A percentile compares a stretch with the other conserved stretches of the same genome.
These are phyloP conservation scores for Drosera spatulata DNA, from an alignment of 179 eudicot genomes.

Conservation along the genomic window DNA sequence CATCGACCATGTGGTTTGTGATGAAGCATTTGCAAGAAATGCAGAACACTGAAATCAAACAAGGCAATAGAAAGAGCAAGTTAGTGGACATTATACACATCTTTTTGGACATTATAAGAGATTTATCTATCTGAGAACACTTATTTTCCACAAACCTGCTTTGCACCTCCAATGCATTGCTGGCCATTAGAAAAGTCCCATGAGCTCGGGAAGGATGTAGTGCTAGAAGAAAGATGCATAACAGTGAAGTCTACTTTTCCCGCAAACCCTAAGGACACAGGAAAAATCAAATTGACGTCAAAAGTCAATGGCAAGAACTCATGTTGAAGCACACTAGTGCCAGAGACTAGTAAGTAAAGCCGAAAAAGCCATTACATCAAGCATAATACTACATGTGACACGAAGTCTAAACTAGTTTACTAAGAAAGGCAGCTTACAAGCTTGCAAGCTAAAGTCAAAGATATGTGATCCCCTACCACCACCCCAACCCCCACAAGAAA, in stretches of 20 bases:
- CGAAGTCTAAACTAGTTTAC: no score
- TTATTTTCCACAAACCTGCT: constrained; percentile 35
- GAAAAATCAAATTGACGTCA: not conserved
- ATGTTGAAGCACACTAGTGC: no score
- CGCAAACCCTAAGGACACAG: constrained; percentile 38
- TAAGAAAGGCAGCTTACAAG: no score
- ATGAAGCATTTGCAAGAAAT: constrained; percentile 56
- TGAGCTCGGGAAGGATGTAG: constrained; percentile 49
- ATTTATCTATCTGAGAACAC: not conserved
- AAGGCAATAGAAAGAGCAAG: constrained; percentile 1
- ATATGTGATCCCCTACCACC: no score
- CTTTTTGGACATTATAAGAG: no score
- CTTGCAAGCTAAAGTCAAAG: no score
- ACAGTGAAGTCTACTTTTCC: constrained; percentile 99
- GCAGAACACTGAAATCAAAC: constrained; percentile 67
- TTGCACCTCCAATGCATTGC: constrained; percentile 55
- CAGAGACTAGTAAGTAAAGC: no score
- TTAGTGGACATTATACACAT: not conserved
- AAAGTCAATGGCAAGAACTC: no score
- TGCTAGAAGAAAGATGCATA: constrained; percentile 75
- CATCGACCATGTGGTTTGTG: constrained; percentile 96
- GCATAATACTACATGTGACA: no score
- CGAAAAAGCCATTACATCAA: no score
- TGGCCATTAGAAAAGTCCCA: constrained; percentile 48
- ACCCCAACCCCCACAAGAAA: no score